Conservation (phyloP, 2,329 filamentous ascomycete species). For the Endoconidiophora laricicola region DNA sequence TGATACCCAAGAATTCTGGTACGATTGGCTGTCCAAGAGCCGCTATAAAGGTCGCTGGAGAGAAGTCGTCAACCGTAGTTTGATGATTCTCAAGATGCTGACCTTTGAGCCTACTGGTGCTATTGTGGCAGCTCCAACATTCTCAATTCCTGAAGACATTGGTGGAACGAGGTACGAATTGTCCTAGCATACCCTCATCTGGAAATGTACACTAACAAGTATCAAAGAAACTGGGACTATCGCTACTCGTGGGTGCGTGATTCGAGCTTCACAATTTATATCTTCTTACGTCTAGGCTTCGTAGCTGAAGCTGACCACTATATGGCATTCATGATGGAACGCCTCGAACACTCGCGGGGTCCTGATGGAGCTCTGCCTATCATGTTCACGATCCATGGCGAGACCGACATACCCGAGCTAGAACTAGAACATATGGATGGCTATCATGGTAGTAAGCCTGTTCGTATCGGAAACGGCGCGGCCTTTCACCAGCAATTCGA, state of each 20-base stretch:
- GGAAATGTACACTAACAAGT: neutral
- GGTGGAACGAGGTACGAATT: conserved; percentile 36
- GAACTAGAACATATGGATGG: conserved; percentile 56
- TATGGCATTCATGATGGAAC: conserved; percentile 61
- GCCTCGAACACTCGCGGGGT: conserved; percentile 44
- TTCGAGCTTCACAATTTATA: conserved; percentile 62
- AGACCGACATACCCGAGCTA: conserved; percentile 55
- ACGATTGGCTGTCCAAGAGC: conserved; percentile 53
- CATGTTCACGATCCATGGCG: conserved; percentile 66
- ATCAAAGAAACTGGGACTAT: conserved; percentile 49
- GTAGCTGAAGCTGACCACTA: conserved; percentile 60
- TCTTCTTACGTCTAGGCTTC: conserved; percentile 61
- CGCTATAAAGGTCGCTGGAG: conserved; percentile 57
- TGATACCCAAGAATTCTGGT: conserved; percentile 57
- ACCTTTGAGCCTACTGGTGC: conserved; percentile 66
- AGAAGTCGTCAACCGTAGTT: conserved; percentile 52
- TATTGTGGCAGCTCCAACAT: conserved; percentile 60
- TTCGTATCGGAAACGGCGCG: conserved; percentile 62
- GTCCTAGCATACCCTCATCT: too few relatives aligned
- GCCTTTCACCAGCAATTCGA: conserved; percentile 64
- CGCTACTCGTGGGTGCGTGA: conserved; percentile 67
- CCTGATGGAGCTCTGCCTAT: conserved; percentile 51
- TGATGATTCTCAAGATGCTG: conserved; percentile 60
- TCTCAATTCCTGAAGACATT: conserved; percentile 59
- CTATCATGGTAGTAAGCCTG: conserved; percentile 52